Percentiles rank a stretch among this genome's conserved stretches.
phyloP scores from a whole-genome alignment of 73 alveolate genomes.

The Stentor coeruleus region DNA sequence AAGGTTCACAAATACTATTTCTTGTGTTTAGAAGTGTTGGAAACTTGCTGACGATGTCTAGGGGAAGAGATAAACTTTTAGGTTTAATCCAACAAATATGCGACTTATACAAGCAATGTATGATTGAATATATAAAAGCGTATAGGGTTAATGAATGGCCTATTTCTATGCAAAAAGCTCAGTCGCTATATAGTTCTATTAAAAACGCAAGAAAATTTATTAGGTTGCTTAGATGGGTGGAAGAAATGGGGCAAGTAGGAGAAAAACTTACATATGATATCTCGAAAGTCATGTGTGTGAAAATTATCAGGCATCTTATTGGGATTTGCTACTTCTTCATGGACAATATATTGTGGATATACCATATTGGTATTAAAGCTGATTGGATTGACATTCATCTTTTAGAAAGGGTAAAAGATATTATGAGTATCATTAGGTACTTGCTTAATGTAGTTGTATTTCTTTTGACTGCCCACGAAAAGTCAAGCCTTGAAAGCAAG shows the following conservation, averaged over 20 bases:
- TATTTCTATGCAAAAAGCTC: not conserved
- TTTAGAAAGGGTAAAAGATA: constrained; percentile 3
- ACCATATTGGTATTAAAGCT: not conserved
- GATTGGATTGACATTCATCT: not conserved
- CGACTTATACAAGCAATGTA: constrained; percentile 23
- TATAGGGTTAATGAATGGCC: constrained; percentile 1
- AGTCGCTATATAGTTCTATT: not conserved
- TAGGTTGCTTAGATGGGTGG: constrained; percentile 10
- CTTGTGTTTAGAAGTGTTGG: not conserved
- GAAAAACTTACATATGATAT: not conserved
- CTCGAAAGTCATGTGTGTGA: not conserved
- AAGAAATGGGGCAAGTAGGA: not conserved
- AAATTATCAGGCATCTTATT: not conserved
- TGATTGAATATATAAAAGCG: not conserved
- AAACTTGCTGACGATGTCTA: not conserved
- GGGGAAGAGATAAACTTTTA: constrained; percentile 13
- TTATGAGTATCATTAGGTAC: not conserved
- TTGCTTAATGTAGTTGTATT: not conserved
- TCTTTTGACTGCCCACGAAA: constrained; percentile 6
- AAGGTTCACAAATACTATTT: not conserved
- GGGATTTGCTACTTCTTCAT: not conserved
- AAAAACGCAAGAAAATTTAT: not conserved
- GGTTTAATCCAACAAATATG: not conserved
- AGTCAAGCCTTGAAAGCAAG: not conserved
- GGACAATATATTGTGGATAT: not conserved